phyloP scores from a whole-genome alignment of 169 alveolate genomes.

The Eimeria sp. region DNA sequence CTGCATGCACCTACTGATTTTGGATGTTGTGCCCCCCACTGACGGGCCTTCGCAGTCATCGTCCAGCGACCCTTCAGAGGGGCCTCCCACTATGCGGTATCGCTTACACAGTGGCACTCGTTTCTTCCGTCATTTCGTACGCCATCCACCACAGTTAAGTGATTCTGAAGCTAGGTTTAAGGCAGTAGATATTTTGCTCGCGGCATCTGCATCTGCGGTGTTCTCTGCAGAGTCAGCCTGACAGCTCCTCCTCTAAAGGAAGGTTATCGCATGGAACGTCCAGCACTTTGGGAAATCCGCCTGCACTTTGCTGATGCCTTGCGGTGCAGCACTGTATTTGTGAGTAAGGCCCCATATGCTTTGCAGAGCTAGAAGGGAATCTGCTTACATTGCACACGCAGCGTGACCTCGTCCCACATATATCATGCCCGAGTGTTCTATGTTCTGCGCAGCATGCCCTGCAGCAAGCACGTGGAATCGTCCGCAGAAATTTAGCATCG shows the following conservation, averaged over 20 bases:
- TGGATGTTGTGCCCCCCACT: conserved; percentile 55
- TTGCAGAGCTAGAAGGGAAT: not conserved
- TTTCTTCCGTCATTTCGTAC: not conserved
- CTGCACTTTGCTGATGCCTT: conserved; percentile 66
- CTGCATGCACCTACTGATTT: conserved; percentile 58
- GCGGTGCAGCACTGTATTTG: conserved; percentile 54
- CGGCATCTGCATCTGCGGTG: not conserved
- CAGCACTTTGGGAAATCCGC: conserved; percentile 64
- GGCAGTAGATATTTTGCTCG: not conserved
- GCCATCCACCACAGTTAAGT: not conserved
- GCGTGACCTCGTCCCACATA: not conserved
- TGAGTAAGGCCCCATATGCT: conserved; percentile 1
- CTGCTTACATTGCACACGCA: not conserved
- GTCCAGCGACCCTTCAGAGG: not conserved
- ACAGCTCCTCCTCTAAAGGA: conserved; percentile 55
- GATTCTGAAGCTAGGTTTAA: not conserved
- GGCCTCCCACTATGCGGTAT: conserved; percentile 51
- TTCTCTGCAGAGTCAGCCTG: conserved; percentile 53
- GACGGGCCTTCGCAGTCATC: conserved; percentile 56
- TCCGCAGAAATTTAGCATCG: conserved; percentile 45
- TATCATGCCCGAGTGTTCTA: not conserved
- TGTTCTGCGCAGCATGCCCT: conserved; percentile 39
- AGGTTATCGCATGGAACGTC: conserved; percentile 36
- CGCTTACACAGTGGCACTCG: not conserved
- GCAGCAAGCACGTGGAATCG: conserved; percentile 54